A percentile compares a stretch with the other conserved stretches of the same genome.
These are phyloP conservation scores for Penicillium lividum DNA, from an alignment of 495 filamentous ascomycete species.

Conservation along the genomic window DNA sequence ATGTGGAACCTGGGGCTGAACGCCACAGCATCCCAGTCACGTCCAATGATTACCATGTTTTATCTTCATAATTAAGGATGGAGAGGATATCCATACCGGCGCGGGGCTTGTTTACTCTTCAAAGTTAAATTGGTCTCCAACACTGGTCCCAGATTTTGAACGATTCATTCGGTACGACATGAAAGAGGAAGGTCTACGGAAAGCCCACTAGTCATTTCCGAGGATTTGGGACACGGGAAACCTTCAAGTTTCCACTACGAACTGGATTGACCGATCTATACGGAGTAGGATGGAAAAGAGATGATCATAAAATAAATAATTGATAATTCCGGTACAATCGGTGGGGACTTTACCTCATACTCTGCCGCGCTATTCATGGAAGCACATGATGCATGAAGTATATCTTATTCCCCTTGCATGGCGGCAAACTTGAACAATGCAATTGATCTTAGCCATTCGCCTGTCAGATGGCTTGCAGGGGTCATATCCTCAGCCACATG, in stretches of 20 bases:
- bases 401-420: slow-evolving; percentile 14
- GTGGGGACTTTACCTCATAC: background rate
- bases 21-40: slow-evolving; percentile 25
- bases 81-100: slow-evolving; percentile 1
- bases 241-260: slow-evolving; percentile 10
- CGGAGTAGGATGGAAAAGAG: background rate
- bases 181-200: background rate
- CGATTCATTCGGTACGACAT: background rate
- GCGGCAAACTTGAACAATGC: slow-evolving; percentile 18
- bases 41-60: slow-evolving; percentile 2
- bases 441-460: slow-evolving; percentile 15
- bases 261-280: slow-evolving; percentile 3
- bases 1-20: slow-evolving; percentile 30
- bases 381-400: background rate
- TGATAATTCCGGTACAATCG: slow-evolving; percentile 1
- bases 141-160: background rate
- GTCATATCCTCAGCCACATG: slow-evolving; percentile 9
- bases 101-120: background rate
- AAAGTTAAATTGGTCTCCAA: background rate
- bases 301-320: background rate
- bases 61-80: slow-evolving; percentile 1
- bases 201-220: slow-evolving; percentile 13
- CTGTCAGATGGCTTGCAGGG: slow-evolving; percentile 7
- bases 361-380: background rate
- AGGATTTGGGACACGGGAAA: slow-evolving; percentile 24